Evolutionary conservation across 83 land plant genomes (phyloP).

Genomic region (Larix sibirica): DNA sequence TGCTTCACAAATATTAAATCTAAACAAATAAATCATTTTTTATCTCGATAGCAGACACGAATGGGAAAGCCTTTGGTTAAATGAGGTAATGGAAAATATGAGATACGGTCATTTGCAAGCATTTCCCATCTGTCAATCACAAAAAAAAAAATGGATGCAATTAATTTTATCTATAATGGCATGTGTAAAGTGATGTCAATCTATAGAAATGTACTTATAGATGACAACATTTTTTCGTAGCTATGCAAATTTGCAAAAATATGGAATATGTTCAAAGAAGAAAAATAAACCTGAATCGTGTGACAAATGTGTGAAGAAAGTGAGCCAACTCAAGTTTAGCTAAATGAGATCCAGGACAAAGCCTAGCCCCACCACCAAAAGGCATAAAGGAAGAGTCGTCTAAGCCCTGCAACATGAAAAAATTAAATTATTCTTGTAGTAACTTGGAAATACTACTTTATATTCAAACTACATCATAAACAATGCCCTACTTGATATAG

Average conservation of each 20-base stretch:
- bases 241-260: no score
- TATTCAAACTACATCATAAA: no score
- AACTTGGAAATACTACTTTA: background rate
- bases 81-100: background rate
- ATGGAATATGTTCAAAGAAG: background rate
- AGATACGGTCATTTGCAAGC: background rate
- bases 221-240: no score
- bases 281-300: background rate
- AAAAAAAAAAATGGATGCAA: background rate
- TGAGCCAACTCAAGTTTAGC: background rate
- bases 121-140: background rate
- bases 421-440: no score
- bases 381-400: background rate
- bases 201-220: background rate
- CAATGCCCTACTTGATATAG: no score
- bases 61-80: background rate
- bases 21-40: no score
- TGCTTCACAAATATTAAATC: no score
- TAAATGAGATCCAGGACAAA: background rate
- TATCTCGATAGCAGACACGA: background rate
- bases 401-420: no score
- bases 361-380: background rate
- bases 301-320: background rate
- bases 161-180: background rate
- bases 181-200: background rate